phyloP scores from a whole-genome alignment of 2,329 filamentous ascomycete species.

The Epichloe sp. region DNA sequence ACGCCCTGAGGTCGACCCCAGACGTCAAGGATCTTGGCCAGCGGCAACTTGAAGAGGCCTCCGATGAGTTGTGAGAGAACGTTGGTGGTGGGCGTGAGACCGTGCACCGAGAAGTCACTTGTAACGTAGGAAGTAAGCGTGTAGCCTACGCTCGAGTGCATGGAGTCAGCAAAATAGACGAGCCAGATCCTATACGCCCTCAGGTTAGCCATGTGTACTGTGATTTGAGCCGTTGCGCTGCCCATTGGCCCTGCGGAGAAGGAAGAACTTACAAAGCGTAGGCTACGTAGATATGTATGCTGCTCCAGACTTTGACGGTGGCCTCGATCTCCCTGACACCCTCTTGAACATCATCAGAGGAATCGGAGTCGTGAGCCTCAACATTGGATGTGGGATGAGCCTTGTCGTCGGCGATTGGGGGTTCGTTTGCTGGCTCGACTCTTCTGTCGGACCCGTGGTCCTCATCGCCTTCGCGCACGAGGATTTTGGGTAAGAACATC shows the following conservation, averaged over 20 bases:
- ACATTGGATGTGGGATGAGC: neutral
- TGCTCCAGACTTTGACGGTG: neutral
- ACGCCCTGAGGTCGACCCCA: slow-evolving; percentile 51
- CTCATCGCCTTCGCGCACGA: slow-evolving; percentile 1
- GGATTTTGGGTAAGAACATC: slow-evolving; percentile 3
- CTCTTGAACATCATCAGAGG: neutral
- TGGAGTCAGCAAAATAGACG: slow-evolving; percentile 4
- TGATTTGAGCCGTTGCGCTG: neutral
- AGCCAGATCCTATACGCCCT: slow-evolving; percentile 1
- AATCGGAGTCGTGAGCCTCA: neutral
- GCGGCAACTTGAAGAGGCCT: slow-evolving; percentile 47
- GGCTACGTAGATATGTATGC: neutral
- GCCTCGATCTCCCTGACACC: slow-evolving; percentile 1
- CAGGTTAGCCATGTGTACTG: slow-evolving; percentile 17
- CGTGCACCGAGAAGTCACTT: slow-evolving; percentile 38
- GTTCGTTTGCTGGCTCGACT: neutral
- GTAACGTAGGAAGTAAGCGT: neutral
- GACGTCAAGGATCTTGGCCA: slow-evolving; percentile 49
- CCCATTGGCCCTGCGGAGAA: neutral
- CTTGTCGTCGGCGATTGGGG: neutral
- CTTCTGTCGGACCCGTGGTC: neutral
- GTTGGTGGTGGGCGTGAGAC: slow-evolving; percentile 37
- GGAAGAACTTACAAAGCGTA: neutral
- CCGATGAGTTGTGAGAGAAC: slow-evolving; percentile 40
- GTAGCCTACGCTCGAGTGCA: slow-evolving; percentile 1